Percentiles rank a stretch among this genome's conserved stretches.
Evolutionary conservation across 2,329 filamentous ascomycete genomes (phyloP).

Genomic region (Venturia pyrina): DNA sequence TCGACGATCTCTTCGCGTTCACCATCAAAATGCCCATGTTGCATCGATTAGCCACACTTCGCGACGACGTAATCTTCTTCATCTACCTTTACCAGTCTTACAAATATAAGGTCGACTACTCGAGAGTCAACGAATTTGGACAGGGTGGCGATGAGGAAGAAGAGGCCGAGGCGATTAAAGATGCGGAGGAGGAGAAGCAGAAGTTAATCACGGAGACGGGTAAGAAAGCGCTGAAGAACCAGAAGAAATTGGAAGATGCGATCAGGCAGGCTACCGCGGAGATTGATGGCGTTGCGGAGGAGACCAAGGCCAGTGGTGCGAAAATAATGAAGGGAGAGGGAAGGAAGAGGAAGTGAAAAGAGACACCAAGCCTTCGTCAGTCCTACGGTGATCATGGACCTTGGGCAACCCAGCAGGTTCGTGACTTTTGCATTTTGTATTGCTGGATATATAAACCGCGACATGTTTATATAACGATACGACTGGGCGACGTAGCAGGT

Average conservation of each 20-base stretch:
- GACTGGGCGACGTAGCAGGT: too few relatives aligned
- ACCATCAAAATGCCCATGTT: slow-evolving; percentile 98
- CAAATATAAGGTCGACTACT: slow-evolving; percentile 86
- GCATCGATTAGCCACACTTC: slow-evolving; percentile 81
- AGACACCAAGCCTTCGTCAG: too few relatives aligned
- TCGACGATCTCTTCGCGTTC: slow-evolving; percentile 96
- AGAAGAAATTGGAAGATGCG: neutral
- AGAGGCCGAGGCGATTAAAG: slow-evolving; percentile 34
- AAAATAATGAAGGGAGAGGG: neutral
- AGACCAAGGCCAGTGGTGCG: neutral
- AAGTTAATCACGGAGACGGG: neutral
- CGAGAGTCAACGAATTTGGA: slow-evolving; percentile 91
- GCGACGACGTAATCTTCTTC: slow-evolving; percentile 97
- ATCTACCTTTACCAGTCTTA: slow-evolving; percentile 92
- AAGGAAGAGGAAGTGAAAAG: neutral
- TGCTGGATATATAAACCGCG: too few relatives aligned
- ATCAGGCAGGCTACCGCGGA: neutral
- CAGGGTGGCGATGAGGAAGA: slow-evolving; percentile 91
- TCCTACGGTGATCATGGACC: too few relatives aligned
- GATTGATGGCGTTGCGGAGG: neutral
- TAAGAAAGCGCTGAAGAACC: neutral
- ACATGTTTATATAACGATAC: too few relatives aligned
- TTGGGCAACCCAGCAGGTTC: too few relatives aligned
- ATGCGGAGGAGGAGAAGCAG: neutral
- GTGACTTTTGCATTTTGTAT: too few relatives aligned